These are phyloP conservation scores for Neobulgaria alba DNA, from an alignment of 2,329 filamentous ascomycete species.

Conservation along the genomic window DNA sequence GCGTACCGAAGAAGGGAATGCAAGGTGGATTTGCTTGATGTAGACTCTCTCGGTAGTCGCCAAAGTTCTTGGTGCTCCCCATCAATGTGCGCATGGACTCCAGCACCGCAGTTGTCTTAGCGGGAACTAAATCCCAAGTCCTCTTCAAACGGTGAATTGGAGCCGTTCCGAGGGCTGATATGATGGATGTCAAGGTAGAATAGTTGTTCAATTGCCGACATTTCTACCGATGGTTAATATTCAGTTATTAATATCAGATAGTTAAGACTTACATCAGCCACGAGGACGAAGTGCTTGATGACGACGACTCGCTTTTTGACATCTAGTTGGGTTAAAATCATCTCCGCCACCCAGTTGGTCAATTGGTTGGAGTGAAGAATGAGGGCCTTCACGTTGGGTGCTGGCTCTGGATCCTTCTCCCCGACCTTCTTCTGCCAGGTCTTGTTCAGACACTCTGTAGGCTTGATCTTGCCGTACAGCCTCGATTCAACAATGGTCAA, in stretches of 20 bases:
- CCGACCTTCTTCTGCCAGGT: slow-evolving; percentile 95
- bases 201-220: slow-evolving; percentile 92
- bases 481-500: slow-evolving; percentile 94
- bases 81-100: slow-evolving; percentile 92
- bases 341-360: slow-evolving; percentile 98
- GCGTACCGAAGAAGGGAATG: slow-evolving; percentile 91
- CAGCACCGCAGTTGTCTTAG: slow-evolving; percentile 68
- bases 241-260: background rate
- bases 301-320: slow-evolving; percentile 94
- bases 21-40: slow-evolving; percentile 92
- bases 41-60: slow-evolving; percentile 87
- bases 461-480: slow-evolving; percentile 90
- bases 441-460: slow-evolving; percentile 94
- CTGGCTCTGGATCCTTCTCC: slow-evolving; percentile 74
- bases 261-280: slow-evolving; percentile 73
- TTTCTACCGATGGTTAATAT: slow-evolving; percentile 53
- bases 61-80: slow-evolving; percentile 97
- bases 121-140: slow-evolving; percentile 90
- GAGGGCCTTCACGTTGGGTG: slow-evolving; percentile 88
- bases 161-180: slow-evolving; percentile 87
- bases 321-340: slow-evolving; percentile 92
- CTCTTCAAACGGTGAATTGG: slow-evolving; percentile 89
- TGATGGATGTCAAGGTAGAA: slow-evolving; percentile 94
- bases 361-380: slow-evolving; percentile 98
- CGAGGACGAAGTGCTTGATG: slow-evolving; percentile 95